Evolutionary conservation across 2,329 filamentous ascomycete species (phyloP).

Genomic region (Ophiostoma angusticollis): DNA sequence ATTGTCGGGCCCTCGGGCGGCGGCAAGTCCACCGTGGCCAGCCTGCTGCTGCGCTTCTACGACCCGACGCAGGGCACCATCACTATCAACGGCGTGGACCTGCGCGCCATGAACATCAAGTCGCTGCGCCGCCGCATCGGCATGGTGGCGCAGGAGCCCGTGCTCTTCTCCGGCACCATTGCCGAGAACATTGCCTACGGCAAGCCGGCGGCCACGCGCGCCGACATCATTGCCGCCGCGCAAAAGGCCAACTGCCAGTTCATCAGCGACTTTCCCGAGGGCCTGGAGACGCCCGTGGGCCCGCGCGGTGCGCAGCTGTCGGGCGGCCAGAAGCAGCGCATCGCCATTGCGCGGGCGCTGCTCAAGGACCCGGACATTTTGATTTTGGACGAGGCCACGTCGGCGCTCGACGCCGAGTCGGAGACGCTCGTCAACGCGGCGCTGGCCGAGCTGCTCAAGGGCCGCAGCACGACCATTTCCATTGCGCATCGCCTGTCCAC

Average conservation of each 20-base stretch:
- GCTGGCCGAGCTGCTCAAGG: slow-evolving; percentile 63
- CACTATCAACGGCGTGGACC: slow-evolving; percentile 71
- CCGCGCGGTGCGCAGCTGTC: slow-evolving; percentile 86
- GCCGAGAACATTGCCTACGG: slow-evolving; percentile 90
- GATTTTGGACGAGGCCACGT: slow-evolving; percentile 93
- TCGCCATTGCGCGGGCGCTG: slow-evolving; percentile 87
- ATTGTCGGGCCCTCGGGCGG: slow-evolving; percentile 94
- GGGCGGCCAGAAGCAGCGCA: slow-evolving; percentile 93
- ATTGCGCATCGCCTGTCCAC: slow-evolving; percentile 94
- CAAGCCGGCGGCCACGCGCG: slow-evolving; percentile 60
- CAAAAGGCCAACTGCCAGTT: slow-evolving; percentile 92
- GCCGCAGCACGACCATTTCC: slow-evolving; percentile 90
- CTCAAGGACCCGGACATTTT: slow-evolving; percentile 95
- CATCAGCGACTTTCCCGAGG: slow-evolving; percentile 91
- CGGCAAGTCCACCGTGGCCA: slow-evolving; percentile 90
- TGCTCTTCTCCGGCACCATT: slow-evolving; percentile 75
- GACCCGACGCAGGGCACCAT: slow-evolving; percentile 66
- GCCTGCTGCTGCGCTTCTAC: slow-evolving; percentile 86
- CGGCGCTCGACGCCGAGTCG: slow-evolving; percentile 87
- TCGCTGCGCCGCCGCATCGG: slow-evolving; percentile 85
- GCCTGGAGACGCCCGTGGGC: slow-evolving; percentile 86
- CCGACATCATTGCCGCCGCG: slow-evolving; percentile 76
- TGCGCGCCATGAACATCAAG: slow-evolving; percentile 81
- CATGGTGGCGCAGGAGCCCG: slow-evolving; percentile 89
- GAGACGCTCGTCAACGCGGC: slow-evolving; percentile 94